Percentiles rank a stretch among this genome's conserved stretches.
Conservation (phyloP, 2,329 filamentous ascomycete genomes). For the Colletotrichum lupini region DNA sequence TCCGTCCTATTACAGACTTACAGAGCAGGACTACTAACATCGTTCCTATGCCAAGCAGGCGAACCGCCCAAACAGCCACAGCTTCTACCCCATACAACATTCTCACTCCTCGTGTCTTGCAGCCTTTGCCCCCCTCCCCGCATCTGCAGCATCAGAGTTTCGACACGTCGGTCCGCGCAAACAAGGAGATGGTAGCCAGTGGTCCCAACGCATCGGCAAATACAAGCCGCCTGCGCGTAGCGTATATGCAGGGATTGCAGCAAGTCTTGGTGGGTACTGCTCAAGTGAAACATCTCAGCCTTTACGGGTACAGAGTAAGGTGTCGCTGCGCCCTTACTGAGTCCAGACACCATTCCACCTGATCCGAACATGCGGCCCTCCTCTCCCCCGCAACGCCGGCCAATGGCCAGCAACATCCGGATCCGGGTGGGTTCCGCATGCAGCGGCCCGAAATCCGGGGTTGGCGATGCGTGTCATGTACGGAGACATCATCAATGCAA, state of each 20-base stretch:
- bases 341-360: constrained; percentile 11
- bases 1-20: not conserved
- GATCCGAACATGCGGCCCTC: constrained; percentile 16
- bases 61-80: too few species aligned
- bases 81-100: not conserved
- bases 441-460: constrained; percentile 5
- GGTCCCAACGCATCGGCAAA: not conserved
- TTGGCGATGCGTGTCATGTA: not conserved
- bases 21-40: not conserved
- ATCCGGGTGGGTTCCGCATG: constrained; percentile 15
- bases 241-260: constrained; percentile 21
- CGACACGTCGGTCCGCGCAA: constrained; percentile 6
- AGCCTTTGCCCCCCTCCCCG: not conserved
- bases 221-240: constrained; percentile 14
- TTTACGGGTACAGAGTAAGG: not conserved
- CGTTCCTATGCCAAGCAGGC: not conserved
- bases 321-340: not conserved
- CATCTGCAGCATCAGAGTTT: constrained; percentile 17
- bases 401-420: constrained; percentile 16
- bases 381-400: not conserved
- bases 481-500: not conserved
- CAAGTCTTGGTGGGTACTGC: not conserved
- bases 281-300: constrained; percentile 26
- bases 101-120: not conserved
- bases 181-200: constrained; percentile 5